A percentile compares a stretch with the other conserved stretches of the same genome.
These are phyloP conservation scores for Aspergillus sp. DNA, from an alignment of 2,329 filamentous ascomycete species.

Conservation along the genomic window DNA sequence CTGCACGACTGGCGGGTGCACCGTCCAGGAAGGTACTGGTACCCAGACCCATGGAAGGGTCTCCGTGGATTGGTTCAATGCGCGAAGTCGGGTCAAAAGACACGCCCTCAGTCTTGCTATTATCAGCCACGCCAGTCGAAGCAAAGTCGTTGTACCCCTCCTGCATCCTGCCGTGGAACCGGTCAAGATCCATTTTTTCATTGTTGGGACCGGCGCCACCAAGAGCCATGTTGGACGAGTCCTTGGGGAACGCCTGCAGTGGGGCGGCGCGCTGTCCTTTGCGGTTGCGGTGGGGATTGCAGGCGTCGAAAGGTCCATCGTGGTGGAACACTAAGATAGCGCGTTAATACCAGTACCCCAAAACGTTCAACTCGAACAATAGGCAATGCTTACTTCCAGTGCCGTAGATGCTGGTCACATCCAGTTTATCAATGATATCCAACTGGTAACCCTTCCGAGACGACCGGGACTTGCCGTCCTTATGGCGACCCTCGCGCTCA, in stretches of 20 bases:
- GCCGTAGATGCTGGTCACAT: conserved; percentile 94
- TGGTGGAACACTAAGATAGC: conserved; percentile 79
- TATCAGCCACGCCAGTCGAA: conserved; percentile 40
- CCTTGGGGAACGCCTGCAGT: conserved; percentile 94
- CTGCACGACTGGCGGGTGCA: conserved; percentile 77
- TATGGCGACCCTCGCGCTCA: conserved; percentile 48
- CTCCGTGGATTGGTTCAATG: conserved; percentile 75
- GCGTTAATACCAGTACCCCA: neutral
- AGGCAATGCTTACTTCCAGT: conserved; percentile 69
- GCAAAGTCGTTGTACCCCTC: conserved; percentile 85
- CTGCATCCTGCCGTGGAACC: conserved; percentile 82
- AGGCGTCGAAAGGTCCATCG: conserved; percentile 94
- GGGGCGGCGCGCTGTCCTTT: conserved; percentile 79
- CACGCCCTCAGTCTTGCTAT: conserved; percentile 35
- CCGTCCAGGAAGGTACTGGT: conserved; percentile 96
- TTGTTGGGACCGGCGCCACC: conserved; percentile 86
- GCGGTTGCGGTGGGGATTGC: conserved; percentile 90
- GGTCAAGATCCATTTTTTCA: conserved; percentile 74
- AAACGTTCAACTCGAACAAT: conserved; percentile 5
- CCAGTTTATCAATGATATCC: conserved; percentile 94
- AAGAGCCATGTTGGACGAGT: conserved; percentile 86
- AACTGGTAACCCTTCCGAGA: conserved; percentile 50
- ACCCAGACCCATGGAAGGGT: conserved; percentile 79
- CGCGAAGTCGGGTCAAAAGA: conserved; percentile 67
- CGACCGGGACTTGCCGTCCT: conserved; percentile 39